Evolutionary conservation across 2,329 filamentous ascomycete species (phyloP), one percentile per base, ranked within the genome.

Genomic region (Pseudopyrenochaeta lycopersici): DNA sequence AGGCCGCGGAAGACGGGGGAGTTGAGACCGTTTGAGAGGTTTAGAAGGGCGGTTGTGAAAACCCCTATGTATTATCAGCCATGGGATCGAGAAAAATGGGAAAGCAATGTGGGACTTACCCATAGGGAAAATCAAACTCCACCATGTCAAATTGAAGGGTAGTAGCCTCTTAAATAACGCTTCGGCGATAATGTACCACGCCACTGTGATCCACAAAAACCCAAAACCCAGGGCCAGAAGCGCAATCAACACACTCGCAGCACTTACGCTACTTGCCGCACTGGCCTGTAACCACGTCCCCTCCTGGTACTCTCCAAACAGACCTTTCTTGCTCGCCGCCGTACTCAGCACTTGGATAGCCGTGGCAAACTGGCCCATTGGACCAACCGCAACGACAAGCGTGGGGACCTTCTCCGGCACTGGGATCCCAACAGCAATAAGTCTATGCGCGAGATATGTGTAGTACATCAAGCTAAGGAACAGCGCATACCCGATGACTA

Each of bases 71-170:
- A n/a, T 21, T 17, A 36, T 9, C 30, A 20, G 11, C 30, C 10
- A 7, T 27, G 23, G 9, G 23, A 9, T 27, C 23, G 9, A 9
- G 9, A 9, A 5, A 9, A 27, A 9, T 9, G 15, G 29, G 18
- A 29, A 14, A 5, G 14, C 31, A 1, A 2, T 21, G 30, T 18
- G n/a, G n/a, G 14, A 30, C 54, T 31, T 55, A 60, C 52, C 52
- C 54, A 59, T 64, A 15, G 63, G 63, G 38, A 59, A 67, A 7
- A 62, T 61, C 51, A 61, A 41, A 14, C 52, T 60, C 55, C 57
- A 60, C 59, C 57, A 62, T n/a, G 58, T 52, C 44, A 64, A 32
- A 17, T 45, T 58, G n/a, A 54, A 62, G 2, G 61, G 52, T 20
- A 64, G 30, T 29, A 52, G 48, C 12, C 44, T 56, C 42, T 60